These are phyloP conservation scores for Populus tomentosa DNA, from an alignment of 441 rosid species.

Conservation along the genomic window DNA sequence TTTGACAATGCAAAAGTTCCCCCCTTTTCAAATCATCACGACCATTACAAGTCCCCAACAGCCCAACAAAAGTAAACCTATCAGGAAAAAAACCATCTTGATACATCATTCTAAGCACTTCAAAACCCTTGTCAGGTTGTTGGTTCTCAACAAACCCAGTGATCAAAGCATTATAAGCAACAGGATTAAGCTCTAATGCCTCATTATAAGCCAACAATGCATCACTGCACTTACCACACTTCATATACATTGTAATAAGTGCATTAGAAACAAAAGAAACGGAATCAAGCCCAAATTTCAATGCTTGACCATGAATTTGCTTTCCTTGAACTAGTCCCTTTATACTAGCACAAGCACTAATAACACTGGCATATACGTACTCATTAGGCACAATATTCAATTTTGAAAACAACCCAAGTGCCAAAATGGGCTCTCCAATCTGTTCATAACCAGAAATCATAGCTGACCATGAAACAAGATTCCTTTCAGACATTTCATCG, in stretches of 20 bases:
- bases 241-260: slow-evolving; percentile 60
- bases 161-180: slow-evolving; percentile 50
- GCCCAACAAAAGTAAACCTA: slow-evolving; percentile 42
- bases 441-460: slow-evolving; percentile 62
- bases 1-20: slow-evolving; percentile 37
- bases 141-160: slow-evolving; percentile 51
- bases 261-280: slow-evolving; percentile 53
- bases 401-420: slow-evolving; percentile 38
- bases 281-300: slow-evolving; percentile 38
- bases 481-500: slow-evolving; percentile 49
- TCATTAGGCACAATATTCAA: slow-evolving; percentile 45
- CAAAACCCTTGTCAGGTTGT: slow-evolving; percentile 34
- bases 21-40: slow-evolving; percentile 29
- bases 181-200: slow-evolving; percentile 30
- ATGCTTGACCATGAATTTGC: slow-evolving; percentile 49
- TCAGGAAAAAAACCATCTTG: slow-evolving; percentile 40
- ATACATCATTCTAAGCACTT: slow-evolving; percentile 37
- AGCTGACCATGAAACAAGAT: slow-evolving; percentile 67
- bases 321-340: slow-evolving; percentile 29
- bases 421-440: slow-evolving; percentile 30
- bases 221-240: slow-evolving; percentile 36
- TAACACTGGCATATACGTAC: slow-evolving; percentile 37
- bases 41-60: slow-evolving; percentile 30
- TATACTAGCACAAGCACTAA: slow-evolving; percentile 47
- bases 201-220: slow-evolving; percentile 29